These are phyloP conservation scores for Rhamnella rubrinervis DNA, from an alignment of 331 rosid genomes.

Conservation along the genomic window DNA sequence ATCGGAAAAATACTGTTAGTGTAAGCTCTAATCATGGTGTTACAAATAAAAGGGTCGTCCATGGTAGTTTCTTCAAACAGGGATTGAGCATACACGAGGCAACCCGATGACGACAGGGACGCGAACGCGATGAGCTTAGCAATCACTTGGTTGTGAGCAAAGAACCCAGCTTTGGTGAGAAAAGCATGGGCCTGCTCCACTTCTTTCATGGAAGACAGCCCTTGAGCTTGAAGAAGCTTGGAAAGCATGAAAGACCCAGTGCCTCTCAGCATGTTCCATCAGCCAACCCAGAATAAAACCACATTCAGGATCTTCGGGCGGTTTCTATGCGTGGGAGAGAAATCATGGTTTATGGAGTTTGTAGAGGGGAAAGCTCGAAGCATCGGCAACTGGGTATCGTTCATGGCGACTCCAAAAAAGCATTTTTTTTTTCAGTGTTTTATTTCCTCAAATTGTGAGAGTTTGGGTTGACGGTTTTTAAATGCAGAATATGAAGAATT, in stretches of 20 bases:
- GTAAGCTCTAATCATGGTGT: constrained; percentile 71
- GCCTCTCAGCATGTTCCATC: constrained; percentile 17
- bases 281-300: too few relatives aligned
- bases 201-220: constrained; percentile 47
- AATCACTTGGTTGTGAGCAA: constrained; percentile 14
- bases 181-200: constrained; percentile 44
- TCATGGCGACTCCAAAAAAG: too few relatives aligned
- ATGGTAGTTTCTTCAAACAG: constrained; percentile 49
- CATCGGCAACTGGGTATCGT: too few relatives aligned
- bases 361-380: too few relatives aligned
- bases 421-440: too few relatives aligned
- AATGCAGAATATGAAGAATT: too few relatives aligned
- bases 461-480: too few relatives aligned
- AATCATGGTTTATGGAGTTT: too few relatives aligned
- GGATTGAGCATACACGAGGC: constrained; percentile 52
- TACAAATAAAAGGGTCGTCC: constrained; percentile 46
- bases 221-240: constrained; percentile 28
- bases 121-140: constrained; percentile 44
- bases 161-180: constrained; percentile 48
- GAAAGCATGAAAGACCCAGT: constrained; percentile 15
- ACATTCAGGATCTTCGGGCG: neutral
- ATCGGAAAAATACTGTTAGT: constrained; percentile 48
- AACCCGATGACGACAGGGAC: constrained; percentile 55
- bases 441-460: too few relatives aligned
- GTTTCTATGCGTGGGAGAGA: neutral